phyloP scores from a whole-genome alignment of 306 rosid genomes.

The Rubus parviflorus region DNA sequence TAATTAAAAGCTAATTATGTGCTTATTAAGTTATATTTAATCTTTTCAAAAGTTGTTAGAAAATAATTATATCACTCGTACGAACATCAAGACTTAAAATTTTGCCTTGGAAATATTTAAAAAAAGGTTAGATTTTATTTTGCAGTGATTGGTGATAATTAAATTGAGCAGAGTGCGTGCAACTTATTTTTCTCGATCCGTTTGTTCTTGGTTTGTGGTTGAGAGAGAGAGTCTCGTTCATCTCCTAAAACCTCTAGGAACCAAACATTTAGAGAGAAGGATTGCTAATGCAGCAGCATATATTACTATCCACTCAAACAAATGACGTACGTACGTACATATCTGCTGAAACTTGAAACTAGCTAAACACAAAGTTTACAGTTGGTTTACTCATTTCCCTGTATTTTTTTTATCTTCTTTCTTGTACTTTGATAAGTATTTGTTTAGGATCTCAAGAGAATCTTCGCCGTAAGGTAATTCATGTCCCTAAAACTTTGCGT shows the following conservation, averaged over 20 bases:
- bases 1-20: not conserved
- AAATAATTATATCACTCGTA: not conserved
- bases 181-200: constrained; percentile 18
- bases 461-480: too few species aligned
- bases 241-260: constrained; percentile 55
- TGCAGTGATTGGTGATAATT: not conserved
- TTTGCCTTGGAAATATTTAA: not conserved
- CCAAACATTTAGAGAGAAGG: constrained; percentile 26
- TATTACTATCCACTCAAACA: not conserved
- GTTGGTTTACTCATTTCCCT: too few species aligned
- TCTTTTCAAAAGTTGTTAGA: not conserved
- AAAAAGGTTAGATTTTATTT: not conserved
- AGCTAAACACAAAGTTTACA: too few species aligned
- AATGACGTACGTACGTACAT: too few species aligned
- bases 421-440: too few species aligned
- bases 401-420: too few species aligned
- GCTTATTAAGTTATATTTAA: not conserved
- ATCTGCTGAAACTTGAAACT: not conserved
- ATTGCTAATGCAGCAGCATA: not conserved
- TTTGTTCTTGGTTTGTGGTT: constrained; percentile 32
- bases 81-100: not conserved
- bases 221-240: constrained; percentile 44
- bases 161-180: not conserved
- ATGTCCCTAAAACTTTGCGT: too few species aligned
- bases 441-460: too few species aligned